Evolutionary conservation across 257 asterid species (phyloP).

Genomic region (Lycium barbarum): DNA sequence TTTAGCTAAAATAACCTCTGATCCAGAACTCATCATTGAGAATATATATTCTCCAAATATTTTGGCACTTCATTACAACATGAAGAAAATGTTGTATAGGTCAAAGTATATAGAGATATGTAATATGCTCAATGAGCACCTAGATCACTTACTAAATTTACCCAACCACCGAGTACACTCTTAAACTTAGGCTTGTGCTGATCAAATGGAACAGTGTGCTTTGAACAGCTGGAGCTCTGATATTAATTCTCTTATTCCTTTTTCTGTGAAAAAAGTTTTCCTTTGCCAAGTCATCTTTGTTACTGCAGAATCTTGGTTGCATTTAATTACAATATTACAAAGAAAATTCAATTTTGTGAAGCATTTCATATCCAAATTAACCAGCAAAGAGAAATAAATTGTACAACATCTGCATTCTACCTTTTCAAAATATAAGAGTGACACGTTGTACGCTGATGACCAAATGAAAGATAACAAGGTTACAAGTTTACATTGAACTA

Average conservation of each 20-base stretch:
- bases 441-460: not conserved
- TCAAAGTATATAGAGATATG: not conserved
- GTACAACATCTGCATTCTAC: constrained; percentile 5
- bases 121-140: constrained; percentile 19
- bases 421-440: not conserved
- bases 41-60: not conserved
- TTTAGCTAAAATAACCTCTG: not conserved
- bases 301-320: not conserved
- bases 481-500: not conserved
- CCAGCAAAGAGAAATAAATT: not conserved
- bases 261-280: not conserved
- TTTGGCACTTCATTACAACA: not conserved
- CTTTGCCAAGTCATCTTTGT: not conserved
- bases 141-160: constrained; percentile 9
- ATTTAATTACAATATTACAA: not conserved
- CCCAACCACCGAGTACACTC: not conserved
- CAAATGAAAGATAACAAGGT: not conserved
- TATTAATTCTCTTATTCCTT: not conserved
- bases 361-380: not conserved
- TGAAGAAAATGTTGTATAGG: not conserved
- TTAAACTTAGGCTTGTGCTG: not conserved
- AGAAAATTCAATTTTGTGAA: constrained; percentile 17
- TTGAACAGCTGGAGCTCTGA: constrained; percentile 4
- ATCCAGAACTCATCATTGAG: not conserved
- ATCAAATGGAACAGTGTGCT: not conserved